phyloP scores from a whole-genome alignment of 2,329 filamentous ascomycete species.

The Fusarium piperis region DNA sequence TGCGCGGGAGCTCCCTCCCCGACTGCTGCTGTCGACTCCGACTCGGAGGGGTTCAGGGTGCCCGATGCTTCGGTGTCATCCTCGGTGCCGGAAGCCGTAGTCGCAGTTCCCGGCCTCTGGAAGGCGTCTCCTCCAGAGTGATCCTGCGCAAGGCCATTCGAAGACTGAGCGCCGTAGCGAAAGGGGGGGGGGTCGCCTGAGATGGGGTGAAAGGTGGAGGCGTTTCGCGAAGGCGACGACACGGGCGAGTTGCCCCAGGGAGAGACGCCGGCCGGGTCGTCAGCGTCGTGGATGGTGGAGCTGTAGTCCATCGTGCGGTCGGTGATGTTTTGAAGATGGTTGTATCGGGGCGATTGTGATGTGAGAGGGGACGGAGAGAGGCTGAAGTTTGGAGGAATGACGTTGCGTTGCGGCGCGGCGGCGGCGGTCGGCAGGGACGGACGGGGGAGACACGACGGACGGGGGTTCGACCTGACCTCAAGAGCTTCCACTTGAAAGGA shows the following conservation, averaged over 20 bases:
- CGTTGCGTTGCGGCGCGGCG: conserved; percentile 39
- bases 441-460: conserved; percentile 6
- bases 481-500: neutral
- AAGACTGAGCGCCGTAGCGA: conserved; percentile 54
- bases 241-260: conserved; percentile 67
- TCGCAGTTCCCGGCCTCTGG: conserved; percentile 58
- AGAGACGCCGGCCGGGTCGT: conserved; percentile 62
- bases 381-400: conserved; percentile 28
- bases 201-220: conserved; percentile 54
- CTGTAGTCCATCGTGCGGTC: conserved; percentile 65
- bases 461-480: neutral
- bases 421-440: conserved; percentile 34
- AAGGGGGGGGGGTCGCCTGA: conserved; percentile 56
- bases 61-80: conserved; percentile 50
- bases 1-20: conserved; percentile 30
- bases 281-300: conserved; percentile 63
- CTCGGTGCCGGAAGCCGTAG: conserved; percentile 57
- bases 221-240: conserved; percentile 59
- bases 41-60: conserved; percentile 31
- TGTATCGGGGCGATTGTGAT: conserved; percentile 19
- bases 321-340: conserved; percentile 9
- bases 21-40: conserved; percentile 30
- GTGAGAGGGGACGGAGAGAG: conserved; percentile 8
- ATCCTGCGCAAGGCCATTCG: conserved; percentile 55
- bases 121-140: conserved; percentile 51